Evolutionary conservation across 1,139 yeast species (phyloP).

Genomic region (Blastobotrys capitulatus): DNA sequence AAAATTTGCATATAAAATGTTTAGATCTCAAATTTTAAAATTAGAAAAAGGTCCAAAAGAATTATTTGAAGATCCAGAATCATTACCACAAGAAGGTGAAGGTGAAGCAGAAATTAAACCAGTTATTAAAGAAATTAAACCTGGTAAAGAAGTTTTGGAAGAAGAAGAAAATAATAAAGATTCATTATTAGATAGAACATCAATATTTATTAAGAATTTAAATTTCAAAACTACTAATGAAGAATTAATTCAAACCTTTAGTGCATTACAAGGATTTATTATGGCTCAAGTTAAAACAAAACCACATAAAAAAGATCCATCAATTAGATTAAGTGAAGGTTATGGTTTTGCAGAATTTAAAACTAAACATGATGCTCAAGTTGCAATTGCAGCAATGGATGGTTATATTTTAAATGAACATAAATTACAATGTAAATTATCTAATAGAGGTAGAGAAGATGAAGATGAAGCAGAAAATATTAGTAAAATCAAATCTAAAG

Average conservation of each 20-base stretch:
- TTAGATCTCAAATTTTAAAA: constrained; percentile 80
- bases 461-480: constrained; percentile 10
- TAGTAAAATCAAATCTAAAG: constrained; percentile 32
- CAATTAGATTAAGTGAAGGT: constrained; percentile 80
- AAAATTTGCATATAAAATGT: constrained; percentile 78
- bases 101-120: constrained; percentile 33
- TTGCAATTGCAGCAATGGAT: constrained; percentile 69
- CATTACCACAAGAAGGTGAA: constrained; percentile 30
- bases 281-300: constrained; percentile 81
- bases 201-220: constrained; percentile 86
- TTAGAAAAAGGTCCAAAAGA: constrained; percentile 92
- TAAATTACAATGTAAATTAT: constrained; percentile 77
- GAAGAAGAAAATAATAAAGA: constrained; percentile 31
- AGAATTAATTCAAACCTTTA: constrained; percentile 57
- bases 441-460: constrained; percentile 56
- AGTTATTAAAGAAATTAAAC: constrained; percentile 33
- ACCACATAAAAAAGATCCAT: constrained; percentile 74
- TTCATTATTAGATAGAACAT: constrained; percentile 53
- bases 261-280: constrained; percentile 63
- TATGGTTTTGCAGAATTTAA: constrained; percentile 93
- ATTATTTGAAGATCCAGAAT: constrained; percentile 43
- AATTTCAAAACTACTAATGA: constrained; percentile 71
- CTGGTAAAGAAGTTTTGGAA: constrained; percentile 26
- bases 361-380: constrained; percentile 69
- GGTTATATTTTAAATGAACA: constrained; percentile 86